Base-by-base conservation (phyloP, 2,329 filamentous ascomycete species). In the Cercospora sp. region DNA sequence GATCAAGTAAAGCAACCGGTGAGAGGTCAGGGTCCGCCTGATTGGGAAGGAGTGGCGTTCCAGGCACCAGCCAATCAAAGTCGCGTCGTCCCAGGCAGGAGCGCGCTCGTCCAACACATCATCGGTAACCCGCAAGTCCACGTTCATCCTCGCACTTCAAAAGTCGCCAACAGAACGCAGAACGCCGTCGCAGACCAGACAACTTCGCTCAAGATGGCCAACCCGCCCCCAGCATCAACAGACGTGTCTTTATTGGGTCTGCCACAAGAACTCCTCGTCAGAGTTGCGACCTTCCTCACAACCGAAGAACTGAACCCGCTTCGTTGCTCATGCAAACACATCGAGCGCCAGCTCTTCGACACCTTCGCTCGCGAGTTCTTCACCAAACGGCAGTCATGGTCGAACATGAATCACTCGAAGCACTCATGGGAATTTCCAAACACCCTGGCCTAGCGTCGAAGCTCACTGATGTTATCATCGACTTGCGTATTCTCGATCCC, bases 361-460 rank as follows among this genome's bases (percentile, higher is more conserved):
- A 81, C 81, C 37, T 91, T 90, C 72, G 81, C 84, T 30, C 80
- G 80, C 26, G 88, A 90, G 70, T 91, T 89, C 81, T 91, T 91
- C 78, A 82, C 80, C 61, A 88, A 87, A 76, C 87, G 85, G 73
- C 88, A 90, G 74, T 91, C 78, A 88, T 89, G 85, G 74, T 90
- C 64, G 85, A 84, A 1, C 80, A 85, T 37, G 78, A 82, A 71
- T 90, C 88, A 72, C 79, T 90, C 9, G 81, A 85, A 63, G 81
- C 84, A 0, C 80, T 90, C 13, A 65, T 81, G 37, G 79, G 79
- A 61, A 82, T 83, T 61, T 78, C 81, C 10, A 76, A 79, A 53
- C 78, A 82, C 68, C 73, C 71, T 26, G 77, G 76, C 34, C 74
- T 83, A 1, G 77, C 78, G 10, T 71, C 77, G 65, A 77, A 74